These are phyloP conservation scores for Solanum hybrid DNA, from an alignment of 305 asterid genomes.

Conservation along the genomic window DNA sequence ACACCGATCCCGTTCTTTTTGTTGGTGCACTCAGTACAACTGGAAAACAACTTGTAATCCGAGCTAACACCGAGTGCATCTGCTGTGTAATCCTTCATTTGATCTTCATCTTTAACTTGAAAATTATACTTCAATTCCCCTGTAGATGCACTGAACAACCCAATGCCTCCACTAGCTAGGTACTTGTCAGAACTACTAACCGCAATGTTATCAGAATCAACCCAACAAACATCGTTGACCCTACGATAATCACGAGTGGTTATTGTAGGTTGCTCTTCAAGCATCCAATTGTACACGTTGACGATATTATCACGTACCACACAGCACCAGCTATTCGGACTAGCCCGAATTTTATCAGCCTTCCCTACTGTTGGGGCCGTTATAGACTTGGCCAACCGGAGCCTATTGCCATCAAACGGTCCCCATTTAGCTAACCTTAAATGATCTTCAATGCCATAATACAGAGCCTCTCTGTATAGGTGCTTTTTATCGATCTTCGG, in stretches of 20 bases:
- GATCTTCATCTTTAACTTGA: constrained; percentile 45
- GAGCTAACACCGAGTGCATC: constrained; percentile 51
- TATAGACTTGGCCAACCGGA: background rate
- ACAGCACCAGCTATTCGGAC: background rate
- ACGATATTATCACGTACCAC: background rate
- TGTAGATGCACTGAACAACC: constrained; percentile 48
- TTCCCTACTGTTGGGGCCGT: background rate
- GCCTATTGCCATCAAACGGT: background rate
- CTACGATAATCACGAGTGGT: background rate
- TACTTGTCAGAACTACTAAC: constrained; percentile 55
- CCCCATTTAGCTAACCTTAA: background rate
- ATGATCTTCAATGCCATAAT: background rate
- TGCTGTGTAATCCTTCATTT: constrained; percentile 48
- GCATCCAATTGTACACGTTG: background rate
- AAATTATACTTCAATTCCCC: constrained; percentile 59
- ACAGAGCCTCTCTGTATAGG: constrained; percentile 50
- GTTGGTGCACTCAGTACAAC: constrained; percentile 53
- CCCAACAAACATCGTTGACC: background rate
- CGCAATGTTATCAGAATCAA: background rate
- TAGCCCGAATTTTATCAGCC: background rate
- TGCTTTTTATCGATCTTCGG: constrained; percentile 44
- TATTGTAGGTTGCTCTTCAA: background rate
- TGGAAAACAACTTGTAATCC: constrained; percentile 55
- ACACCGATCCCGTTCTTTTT: constrained; percentile 66
- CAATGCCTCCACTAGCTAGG: constrained; percentile 67